Percentiles rank a stretch among this genome's conserved stretches.
Evolutionary conservation across 164 flowering plant species (phyloP).

Genomic region (Hamamelis virginiana): DNA sequence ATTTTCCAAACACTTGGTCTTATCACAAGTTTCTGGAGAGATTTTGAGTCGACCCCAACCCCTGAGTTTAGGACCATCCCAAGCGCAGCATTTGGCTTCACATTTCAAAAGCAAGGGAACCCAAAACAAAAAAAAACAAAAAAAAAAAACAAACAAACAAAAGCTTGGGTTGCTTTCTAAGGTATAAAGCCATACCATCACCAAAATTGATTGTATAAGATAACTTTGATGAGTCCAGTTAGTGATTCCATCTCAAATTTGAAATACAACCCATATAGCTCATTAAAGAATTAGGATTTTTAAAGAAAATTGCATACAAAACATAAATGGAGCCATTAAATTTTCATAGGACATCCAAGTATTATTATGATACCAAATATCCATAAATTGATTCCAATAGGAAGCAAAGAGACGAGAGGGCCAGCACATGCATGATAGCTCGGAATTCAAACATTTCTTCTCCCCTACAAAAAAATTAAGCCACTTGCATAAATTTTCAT

Average conservation of each 20-base stretch:
- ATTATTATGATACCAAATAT: too few relatives aligned
- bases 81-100: slow-evolving; percentile 49
- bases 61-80: slow-evolving; percentile 33
- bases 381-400: slow-evolving; percentile 12
- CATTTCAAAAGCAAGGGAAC: not conserved
- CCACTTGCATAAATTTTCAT: too few relatives aligned
- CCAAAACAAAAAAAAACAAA: not conserved
- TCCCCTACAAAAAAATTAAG: slow-evolving; percentile 20
- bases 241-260: too few relatives aligned
- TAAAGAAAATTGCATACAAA: too few relatives aligned
- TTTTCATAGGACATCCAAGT: too few relatives aligned
- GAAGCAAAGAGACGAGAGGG: slow-evolving; percentile 30
- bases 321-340: too few relatives aligned
- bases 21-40: slow-evolving; percentile 44
- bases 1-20: slow-evolving; percentile 49
- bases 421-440: slow-evolving; percentile 36
- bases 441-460: slow-evolving; percentile 28
- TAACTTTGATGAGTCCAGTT: too few relatives aligned
- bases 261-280: too few relatives aligned
- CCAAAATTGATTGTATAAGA: too few relatives aligned
- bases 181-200: too few relatives aligned
- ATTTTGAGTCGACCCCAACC: slow-evolving; percentile 33
- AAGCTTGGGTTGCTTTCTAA: not conserved
- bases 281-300: too few relatives aligned
- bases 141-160: not conserved